Base-by-base conservation (phyloP, 177 flowering plant species). In the Tripterygium wilfordii region DNA sequence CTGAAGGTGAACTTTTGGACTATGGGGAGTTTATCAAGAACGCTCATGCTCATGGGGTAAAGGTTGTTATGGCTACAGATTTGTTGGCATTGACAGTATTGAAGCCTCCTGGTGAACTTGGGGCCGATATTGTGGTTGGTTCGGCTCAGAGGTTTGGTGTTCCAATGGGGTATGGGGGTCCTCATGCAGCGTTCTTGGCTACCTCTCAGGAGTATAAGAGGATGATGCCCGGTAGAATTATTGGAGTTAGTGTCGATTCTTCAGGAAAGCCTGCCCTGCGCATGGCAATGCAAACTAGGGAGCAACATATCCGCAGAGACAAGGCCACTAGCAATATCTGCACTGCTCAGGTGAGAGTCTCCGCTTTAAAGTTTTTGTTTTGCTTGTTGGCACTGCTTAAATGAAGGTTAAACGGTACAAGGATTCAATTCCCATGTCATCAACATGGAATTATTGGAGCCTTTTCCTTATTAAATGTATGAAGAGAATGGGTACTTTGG, bases 91-190 rank as follows among this genome's bases (percentile, higher is more conserved):
- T 92, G 79, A 89, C 96, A 1, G 49, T 80, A 82, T 67, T 92
- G 85, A 89, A 84, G 78, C 91, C 99, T 13, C 99, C 99, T 0
- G 99, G 97, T 54, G 99, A 92, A 50, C 49, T 92, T 7, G 96
- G 95, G 32, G 97, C 82, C 0, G 99, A 92, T 63, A 85, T 89
- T 47, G 95, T 76, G 30, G 92, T 89, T 27, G 95, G 99, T 10
- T 84, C 97, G 0, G 92, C 96, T 16, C 97, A 92, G 77, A 76
- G 97, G 57, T 92, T 89, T 62, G 99, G 99, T 13, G 99, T 92
- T 28, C 97, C 99, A 1, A 84, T 92, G 99, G 99, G 97, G 18
- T 92, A 92, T 75, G 99, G 99, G 3, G 99, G 99, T 28, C 99
- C 99, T 42, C 99, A 92, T 53, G 99, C 99, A 1, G 99, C 95